Conservation (phyloP, 225 moss, liverwort and hornwort genomes). For the Ulota crispa region DNA sequence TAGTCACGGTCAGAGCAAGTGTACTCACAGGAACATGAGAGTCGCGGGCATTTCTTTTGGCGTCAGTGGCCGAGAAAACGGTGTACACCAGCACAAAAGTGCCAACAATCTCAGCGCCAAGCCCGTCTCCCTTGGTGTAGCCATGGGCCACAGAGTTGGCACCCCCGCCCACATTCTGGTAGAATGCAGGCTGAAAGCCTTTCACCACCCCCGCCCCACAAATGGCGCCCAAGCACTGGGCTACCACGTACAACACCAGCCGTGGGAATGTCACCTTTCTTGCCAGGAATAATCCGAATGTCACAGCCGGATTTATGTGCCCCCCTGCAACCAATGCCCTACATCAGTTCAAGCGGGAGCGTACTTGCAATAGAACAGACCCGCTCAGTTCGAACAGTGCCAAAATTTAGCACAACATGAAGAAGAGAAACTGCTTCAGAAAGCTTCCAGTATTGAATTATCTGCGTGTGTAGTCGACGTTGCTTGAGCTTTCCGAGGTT, state of each 20-base stretch:
- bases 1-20: not conserved
- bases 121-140: constrained; percentile 52
- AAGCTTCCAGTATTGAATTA: not conserved
- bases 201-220: constrained; percentile 61
- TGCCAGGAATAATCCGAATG: constrained; percentile 51
- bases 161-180: constrained; percentile 38
- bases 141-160: constrained; percentile 49
- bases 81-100: constrained; percentile 63
- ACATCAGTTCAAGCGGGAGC: not conserved
- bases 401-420: not conserved
- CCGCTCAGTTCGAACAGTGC: not conserved
- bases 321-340: constrained; percentile 31
- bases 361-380: not conserved
- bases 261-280: constrained; percentile 56
- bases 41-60: constrained; percentile 56
- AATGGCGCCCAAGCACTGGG: constrained; percentile 58
- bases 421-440: not conserved
- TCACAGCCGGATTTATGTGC: constrained; percentile 58
- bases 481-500: not conserved
- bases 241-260: constrained; percentile 40
- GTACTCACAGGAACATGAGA: constrained; percentile 56
- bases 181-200: constrained; percentile 50
- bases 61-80: constrained; percentile 64
- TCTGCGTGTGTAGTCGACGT: no score
- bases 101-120: constrained; percentile 61